phyloP scores from a whole-genome alignment of 257 asterid genomes.

The Jasminum sambac region DNA sequence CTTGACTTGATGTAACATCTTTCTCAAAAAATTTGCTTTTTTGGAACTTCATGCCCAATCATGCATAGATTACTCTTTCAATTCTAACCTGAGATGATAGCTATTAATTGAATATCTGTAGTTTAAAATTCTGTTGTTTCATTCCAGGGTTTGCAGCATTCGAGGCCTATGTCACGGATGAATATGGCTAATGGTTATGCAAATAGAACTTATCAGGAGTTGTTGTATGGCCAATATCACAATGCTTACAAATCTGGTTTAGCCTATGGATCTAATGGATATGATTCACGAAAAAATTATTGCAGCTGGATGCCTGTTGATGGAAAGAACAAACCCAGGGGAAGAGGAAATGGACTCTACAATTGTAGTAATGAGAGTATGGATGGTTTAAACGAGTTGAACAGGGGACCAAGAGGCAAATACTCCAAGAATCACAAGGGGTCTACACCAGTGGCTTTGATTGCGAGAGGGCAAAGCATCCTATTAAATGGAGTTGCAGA shows the following conservation, averaged over 20 bases:
- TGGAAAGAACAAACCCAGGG: constrained; percentile 60
- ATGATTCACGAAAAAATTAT: constrained; percentile 44
- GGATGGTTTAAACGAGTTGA: constrained; percentile 65
- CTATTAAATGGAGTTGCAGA: constrained; percentile 39
- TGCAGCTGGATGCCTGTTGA: constrained; percentile 62
- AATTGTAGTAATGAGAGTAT: constrained; percentile 46
- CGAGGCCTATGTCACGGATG: constrained; percentile 43
- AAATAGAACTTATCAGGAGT: constrained; percentile 52
- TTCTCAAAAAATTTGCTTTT: not conserved
- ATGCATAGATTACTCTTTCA: not conserved
- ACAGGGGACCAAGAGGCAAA: constrained; percentile 73
- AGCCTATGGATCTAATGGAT: constrained; percentile 53
- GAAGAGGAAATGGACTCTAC: constrained; percentile 47
- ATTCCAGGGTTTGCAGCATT: constrained; percentile 48
- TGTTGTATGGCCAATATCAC: constrained; percentile 56
- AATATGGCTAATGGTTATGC: constrained; percentile 47
- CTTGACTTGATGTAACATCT: not conserved
- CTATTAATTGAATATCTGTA: not conserved
- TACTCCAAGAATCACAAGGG: constrained; percentile 46
- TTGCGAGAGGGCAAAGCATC: constrained; percentile 57
- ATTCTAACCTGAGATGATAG: not conserved
- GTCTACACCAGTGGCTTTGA: constrained; percentile 44
- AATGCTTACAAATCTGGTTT: constrained; percentile 49
- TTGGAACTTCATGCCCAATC: not conserved
- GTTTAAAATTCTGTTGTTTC: constrained; percentile 1